Evolutionary conservation across 2,329 filamentous ascomycete genomes (phyloP).

Genomic region (Leptographium radiaticola): DNA sequence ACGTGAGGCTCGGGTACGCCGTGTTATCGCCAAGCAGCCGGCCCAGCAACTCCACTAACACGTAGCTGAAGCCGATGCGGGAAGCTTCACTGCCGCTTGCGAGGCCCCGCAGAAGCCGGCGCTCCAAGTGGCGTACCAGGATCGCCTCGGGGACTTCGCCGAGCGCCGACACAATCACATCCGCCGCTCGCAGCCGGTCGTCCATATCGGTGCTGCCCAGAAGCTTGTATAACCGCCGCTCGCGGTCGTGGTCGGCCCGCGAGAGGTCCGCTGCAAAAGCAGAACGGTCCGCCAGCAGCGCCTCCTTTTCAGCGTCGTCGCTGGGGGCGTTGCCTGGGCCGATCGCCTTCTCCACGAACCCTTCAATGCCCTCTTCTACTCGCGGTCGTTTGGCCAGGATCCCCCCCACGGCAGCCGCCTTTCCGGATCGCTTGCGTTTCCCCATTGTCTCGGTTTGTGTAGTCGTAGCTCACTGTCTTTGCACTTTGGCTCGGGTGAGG

Average conservation of each 20-base stretch:
- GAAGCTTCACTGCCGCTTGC: constrained; percentile 84
- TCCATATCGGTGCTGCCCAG: constrained; percentile 45
- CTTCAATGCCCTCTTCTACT: background rate
- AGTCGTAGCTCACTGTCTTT: background rate
- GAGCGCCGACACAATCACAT: constrained; percentile 43
- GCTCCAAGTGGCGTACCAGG: constrained; percentile 45
- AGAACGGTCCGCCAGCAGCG: constrained; percentile 19
- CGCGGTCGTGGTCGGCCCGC: constrained; percentile 41
- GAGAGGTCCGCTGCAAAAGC: constrained; percentile 39
- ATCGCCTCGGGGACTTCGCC: constrained; percentile 34
- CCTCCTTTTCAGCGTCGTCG: constrained; percentile 3
- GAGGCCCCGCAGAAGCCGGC: constrained; percentile 70
- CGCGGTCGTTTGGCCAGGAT: constrained; percentile 7
- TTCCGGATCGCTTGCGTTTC: constrained; percentile 10
- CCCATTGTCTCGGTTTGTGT: constrained; percentile 2
- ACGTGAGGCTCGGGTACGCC: constrained; percentile 36
- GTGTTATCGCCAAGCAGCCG: constrained; percentile 48
- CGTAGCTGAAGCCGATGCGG: constrained; percentile 77
- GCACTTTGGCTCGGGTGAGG: background rate
- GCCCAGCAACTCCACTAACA: constrained; percentile 66
- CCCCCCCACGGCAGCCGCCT: background rate
- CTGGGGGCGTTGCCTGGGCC: background rate
- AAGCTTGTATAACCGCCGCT: constrained; percentile 46
- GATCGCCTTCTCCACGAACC: background rate
- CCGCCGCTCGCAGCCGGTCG: constrained; percentile 45